phyloP scores from a whole-genome alignment of 78 protist genomes.

The Creolimax fragrantissima region DNA sequence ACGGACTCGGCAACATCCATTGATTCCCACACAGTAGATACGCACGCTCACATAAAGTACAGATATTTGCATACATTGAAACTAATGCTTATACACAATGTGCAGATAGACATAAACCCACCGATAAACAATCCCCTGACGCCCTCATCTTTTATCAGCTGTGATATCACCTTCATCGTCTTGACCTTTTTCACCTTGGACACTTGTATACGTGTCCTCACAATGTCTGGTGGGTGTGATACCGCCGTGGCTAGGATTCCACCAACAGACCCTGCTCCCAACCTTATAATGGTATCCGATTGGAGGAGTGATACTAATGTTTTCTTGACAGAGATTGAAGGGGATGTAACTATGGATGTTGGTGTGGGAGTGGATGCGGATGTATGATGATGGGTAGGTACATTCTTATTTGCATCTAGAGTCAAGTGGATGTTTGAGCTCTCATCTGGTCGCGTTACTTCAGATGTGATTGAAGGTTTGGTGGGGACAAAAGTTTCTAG shows the following conservation, averaged over 20 bases:
- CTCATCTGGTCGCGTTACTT: too few species aligned
- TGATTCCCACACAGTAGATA: too few species aligned
- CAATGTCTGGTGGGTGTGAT: slow-evolving; percentile 27
- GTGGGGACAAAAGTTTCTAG: not conserved
- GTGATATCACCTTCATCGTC: not conserved
- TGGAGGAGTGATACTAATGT: not conserved
- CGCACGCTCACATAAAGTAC: too few species aligned
- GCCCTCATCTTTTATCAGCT: not conserved
- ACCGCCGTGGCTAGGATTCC: slow-evolving; percentile 19
- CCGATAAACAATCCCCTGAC: not conserved
- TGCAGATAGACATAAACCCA: not conserved
- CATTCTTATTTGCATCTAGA: not conserved
- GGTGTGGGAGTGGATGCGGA: not conserved
- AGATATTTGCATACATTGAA: too few species aligned
- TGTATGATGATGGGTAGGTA: not conserved
- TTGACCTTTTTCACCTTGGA: not conserved
- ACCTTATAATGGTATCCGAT: not conserved
- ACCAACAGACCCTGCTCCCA: not conserved
- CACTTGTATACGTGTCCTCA: not conserved
- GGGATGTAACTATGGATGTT: not conserved
- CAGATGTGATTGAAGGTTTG: too few species aligned
- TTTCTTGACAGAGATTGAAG: not conserved
- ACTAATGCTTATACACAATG: too few species aligned
- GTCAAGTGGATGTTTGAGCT: not conserved
- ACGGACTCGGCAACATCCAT: too few species aligned